Conservation (phyloP, 768 basidiomycete genomes). For the Mycena albidolilacea region DNA sequence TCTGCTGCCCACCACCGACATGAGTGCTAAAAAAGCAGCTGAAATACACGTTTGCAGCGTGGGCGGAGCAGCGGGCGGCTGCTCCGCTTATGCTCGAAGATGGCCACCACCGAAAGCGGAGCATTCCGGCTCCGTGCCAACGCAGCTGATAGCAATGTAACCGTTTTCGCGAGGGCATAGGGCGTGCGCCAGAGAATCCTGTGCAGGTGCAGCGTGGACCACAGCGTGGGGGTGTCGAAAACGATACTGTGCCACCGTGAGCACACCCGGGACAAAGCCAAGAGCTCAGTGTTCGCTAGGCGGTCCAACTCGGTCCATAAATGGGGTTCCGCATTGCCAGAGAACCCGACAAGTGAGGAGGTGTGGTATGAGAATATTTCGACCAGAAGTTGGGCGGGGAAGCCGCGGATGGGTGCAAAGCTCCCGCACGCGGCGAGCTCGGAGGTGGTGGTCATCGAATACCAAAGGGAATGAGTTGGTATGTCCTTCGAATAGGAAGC, state of each 20-base stretch:
- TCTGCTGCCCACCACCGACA: neutral
- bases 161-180: neutral
- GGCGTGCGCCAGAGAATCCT: neutral
- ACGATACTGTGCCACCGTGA: neutral
- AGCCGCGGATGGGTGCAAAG: neutral
- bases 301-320: neutral
- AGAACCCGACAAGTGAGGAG: neutral
- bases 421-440: neutral
- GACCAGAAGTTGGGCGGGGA: neutral
- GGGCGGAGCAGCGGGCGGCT: neutral
- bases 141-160: neutral
- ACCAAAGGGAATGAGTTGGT: neutral
- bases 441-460: neutral
- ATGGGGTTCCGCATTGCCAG: neutral
- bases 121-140: neutral
- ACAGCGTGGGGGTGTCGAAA: neutral
- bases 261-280: conserved; percentile 2
- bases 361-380: conserved; percentile 5
- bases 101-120: neutral
- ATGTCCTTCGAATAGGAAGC: conserved; percentile 1
- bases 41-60: neutral
- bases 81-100: neutral
- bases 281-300: neutral
- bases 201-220: neutral
- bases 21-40: neutral